Conservation (phyloP, 2,329 filamentous ascomycete species). For the Tetracladium maxilliforme region DNA sequence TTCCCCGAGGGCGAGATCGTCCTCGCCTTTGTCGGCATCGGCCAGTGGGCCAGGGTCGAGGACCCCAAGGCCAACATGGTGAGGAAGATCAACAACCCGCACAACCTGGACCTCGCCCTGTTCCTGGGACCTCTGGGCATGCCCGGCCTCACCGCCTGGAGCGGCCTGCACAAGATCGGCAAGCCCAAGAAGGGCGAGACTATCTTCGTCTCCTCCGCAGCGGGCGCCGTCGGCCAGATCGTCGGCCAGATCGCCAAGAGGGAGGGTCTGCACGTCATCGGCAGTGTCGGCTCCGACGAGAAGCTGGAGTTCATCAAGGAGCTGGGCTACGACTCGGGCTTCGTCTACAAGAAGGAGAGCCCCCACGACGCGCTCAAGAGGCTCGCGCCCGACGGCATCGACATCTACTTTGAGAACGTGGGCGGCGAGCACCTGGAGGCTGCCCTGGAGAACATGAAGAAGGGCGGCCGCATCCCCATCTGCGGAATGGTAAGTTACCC, state of each 20-base stretch:
- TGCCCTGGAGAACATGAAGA: slow-evolving; percentile 46
- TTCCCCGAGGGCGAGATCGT: slow-evolving; percentile 57
- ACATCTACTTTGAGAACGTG: slow-evolving; percentile 74
- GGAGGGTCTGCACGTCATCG: slow-evolving; percentile 59
- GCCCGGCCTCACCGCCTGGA: slow-evolving; percentile 65
- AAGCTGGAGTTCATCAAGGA: slow-evolving; percentile 63
- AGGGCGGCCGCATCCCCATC: slow-evolving; percentile 46
- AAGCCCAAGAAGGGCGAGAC: slow-evolving; percentile 64
- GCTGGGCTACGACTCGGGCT: slow-evolving; percentile 56
- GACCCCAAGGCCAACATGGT: slow-evolving; percentile 16
- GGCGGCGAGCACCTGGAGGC: slow-evolving; percentile 63
- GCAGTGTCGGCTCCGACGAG: slow-evolving; percentile 61
- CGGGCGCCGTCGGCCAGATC: slow-evolving; percentile 60
- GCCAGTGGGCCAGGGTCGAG: slow-evolving; percentile 52
- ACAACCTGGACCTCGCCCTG: slow-evolving; percentile 46
- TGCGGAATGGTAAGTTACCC: slow-evolving; percentile 55
- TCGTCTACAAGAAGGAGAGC: slow-evolving; percentile 71
- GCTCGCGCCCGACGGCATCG: slow-evolving; percentile 57
- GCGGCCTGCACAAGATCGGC: slow-evolving; percentile 60
- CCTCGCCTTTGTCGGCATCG: slow-evolving; percentile 37
- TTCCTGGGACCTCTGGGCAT: slow-evolving; percentile 70
- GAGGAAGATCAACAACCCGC: slow-evolving; percentile 51
- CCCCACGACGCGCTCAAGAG: slow-evolving; percentile 46
- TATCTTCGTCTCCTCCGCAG: slow-evolving; percentile 63
- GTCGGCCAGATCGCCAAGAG: slow-evolving; percentile 67